A percentile compares a stretch with the other conserved stretches of the same genome.
Evolutionary conservation across 2,329 filamentous ascomycete species (phyloP).

Genomic region (Aspergillus tanneri): DNA sequence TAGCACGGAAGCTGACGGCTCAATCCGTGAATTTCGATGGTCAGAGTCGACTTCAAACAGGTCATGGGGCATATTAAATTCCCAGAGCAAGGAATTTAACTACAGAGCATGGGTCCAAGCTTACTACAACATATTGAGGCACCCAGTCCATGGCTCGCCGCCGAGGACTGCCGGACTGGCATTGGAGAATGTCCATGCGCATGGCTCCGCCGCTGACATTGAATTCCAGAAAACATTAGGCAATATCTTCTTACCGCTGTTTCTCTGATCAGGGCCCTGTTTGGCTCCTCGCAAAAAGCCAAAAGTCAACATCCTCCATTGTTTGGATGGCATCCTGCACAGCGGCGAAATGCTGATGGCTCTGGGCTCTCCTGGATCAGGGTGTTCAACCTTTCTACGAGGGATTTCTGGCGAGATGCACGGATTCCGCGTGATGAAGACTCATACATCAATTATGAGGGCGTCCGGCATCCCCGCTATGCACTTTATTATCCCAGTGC

Average conservation of each 20-base stretch:
- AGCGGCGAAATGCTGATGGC: constrained; percentile 53
- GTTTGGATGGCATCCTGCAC: constrained; percentile 59
- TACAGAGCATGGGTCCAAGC: background rate
- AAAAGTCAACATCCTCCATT: constrained; percentile 51
- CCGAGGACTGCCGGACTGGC: background rate
- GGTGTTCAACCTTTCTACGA: constrained; percentile 80
- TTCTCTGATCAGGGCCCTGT: background rate
- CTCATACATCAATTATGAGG: constrained; percentile 75
- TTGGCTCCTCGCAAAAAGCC: background rate
- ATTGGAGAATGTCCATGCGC: background rate
- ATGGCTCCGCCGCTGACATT: background rate
- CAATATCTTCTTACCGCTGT: background rate
- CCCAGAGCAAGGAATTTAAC: background rate
- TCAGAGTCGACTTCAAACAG: background rate
- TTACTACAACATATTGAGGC: background rate
- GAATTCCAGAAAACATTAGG: background rate
- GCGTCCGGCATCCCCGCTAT: no score
- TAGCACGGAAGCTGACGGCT: background rate
- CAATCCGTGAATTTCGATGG: background rate
- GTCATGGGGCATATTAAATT: background rate
- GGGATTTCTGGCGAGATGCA: constrained; percentile 77
- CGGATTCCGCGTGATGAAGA: constrained; percentile 66
- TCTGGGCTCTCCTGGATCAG: constrained; percentile 35
- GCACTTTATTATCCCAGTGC: no score
- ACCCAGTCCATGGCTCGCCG: background rate